Base-by-base conservation (phyloP, 495 filamentous ascomycete genomes). In the Aspergillus steynii region DNA sequence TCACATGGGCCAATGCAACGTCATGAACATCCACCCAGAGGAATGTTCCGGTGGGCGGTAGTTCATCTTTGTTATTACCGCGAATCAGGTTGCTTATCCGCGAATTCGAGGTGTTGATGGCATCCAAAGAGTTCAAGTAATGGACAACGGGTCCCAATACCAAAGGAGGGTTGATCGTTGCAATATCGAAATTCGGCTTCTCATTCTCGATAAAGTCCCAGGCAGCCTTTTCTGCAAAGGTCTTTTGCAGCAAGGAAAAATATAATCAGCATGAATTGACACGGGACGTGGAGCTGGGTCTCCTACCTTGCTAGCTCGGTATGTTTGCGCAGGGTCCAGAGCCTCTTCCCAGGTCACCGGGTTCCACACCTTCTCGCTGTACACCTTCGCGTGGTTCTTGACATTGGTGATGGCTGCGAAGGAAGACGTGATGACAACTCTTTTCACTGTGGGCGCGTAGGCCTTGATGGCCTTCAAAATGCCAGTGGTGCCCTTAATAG, bases 371-470 rank as follows among this genome's bases (percentile, higher is more conserved):
- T 77, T 75, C 68, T 96, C 92, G 56, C 78, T 80, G 70, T 92
- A 96, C 15, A 78, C 79, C 50, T 79, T 80, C 0, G 79, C 77
- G 61, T 80, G 77, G 42, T 73, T 69, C n/a, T 72, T 73, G 14
- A 60, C 65, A 56, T 89, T 74, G 50, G 90, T 51, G 60, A 96
- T 89, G 25, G 90, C 80, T 7, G 93, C 93, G 73, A 94, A 96
- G 15, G 90, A 95, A 31, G 87, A 90, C 1, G 93, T 97, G 64
- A 97, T 83, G 52, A 93, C 87, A 10, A 97, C 90, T 56, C 88
- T 81, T 75, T 91, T 93, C 46, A 97, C 92, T 0, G 76, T 73
- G 0, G 92, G 91, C 0, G 91, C 91, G 61, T 82, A 79, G 55
- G 85, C 85, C 71, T 90, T 88, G 69, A 94, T 83, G 14, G 91